Base-by-base conservation (phyloP, 2,329 filamentous ascomycete species). In the Didymellaceae sp. region DNA sequence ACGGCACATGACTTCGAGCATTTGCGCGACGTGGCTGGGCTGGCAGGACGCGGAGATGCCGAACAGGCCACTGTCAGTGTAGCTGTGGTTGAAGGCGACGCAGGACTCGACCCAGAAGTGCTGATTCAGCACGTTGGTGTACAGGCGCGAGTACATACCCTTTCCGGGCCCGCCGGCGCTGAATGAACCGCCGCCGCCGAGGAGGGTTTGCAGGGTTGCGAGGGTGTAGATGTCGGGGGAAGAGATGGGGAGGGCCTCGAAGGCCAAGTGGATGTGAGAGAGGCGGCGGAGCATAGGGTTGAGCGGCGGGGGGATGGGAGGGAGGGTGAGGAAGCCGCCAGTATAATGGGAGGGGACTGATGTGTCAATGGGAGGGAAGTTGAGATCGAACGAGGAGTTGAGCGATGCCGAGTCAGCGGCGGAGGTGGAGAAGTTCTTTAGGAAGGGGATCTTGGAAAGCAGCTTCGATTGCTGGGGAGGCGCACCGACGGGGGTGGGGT, bases 141-240 rank as follows among this genome's bases (percentile, higher is more conserved):
- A 99, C 7, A 99, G 84, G 10, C 94, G 88, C 28, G 90, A 96
- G 80, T 97, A 97, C 94, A 99, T 99, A 73, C 94, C 94, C 79
- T 99, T 99, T 44, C 94, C 94, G 4, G 94, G 94, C 0, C 94
- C 94, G 64, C 94, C 94, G 45, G 94, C 94, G 13, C 90, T 96
- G 79, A 99, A 99, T 47, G 92, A 97, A 18, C 94, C 94, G 39
- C 94, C 94, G 38, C 94, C 94, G 50, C 94, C 94, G 25, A 99
- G 89, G 8, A 99, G 87, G 1, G 91, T 97, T 75, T 97, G 95
- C 1, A 99, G 82, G 0, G 93, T 96, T 6, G 94, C 94, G 34
- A 97, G 86, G 14, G 94, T 92, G 77, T 97, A 99, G 66, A 99
- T 97, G 71, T 97, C 93, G 10, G 90, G 86, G 2, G 89, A 93